A percentile compares a stretch with the other conserved stretches of the same genome.
Conservation (phyloP, 192 early-diverging fungal species). For the Coemansia sp. region DNA sequence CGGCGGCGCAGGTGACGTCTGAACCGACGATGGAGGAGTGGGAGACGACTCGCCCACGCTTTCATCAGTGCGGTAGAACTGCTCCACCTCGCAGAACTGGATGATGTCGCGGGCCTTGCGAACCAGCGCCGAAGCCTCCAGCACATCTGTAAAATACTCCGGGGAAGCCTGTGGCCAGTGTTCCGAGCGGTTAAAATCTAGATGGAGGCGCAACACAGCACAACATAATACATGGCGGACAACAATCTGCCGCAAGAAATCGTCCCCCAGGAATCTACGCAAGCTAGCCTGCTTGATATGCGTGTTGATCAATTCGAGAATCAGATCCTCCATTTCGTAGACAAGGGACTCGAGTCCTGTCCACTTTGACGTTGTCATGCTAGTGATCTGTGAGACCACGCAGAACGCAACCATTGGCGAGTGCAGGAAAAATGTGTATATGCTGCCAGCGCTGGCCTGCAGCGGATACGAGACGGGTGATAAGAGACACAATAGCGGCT, state of each 20-base stretch:
- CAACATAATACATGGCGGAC: constrained; percentile 78
- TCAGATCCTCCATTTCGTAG: constrained; percentile 26
- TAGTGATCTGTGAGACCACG: constrained; percentile 52
- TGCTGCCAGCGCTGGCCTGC: constrained; percentile 69
- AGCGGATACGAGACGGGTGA: constrained; percentile 86
- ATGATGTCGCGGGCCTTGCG: constrained; percentile 20
- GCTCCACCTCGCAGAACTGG: constrained; percentile 26
- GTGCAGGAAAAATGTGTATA: constrained; percentile 95
- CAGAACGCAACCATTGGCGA: constrained; percentile 87
- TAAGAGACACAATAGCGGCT: constrained; percentile 82
- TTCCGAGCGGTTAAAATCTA: constrained; percentile 25
- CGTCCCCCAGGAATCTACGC: constrained; percentile 81
- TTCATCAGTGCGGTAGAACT: constrained; percentile 32
- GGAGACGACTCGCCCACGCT: background rate
- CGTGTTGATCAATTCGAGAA: constrained; percentile 16
- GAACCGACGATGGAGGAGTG: constrained; percentile 1
- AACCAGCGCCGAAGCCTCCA: constrained; percentile 13
- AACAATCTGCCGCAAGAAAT: constrained; percentile 88
- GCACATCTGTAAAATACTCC: constrained; percentile 16
- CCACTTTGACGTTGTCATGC: constrained; percentile 23
- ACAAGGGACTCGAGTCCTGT: constrained; percentile 22
- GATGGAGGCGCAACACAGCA: constrained; percentile 68
- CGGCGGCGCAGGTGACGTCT: constrained; percentile 6
- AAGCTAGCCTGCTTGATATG: constrained; percentile 20
- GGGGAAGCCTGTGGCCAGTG: constrained; percentile 40